phyloP scores from a whole-genome alignment of 1,284 basidiomycete species.

The Thelephora terrestris region DNA sequence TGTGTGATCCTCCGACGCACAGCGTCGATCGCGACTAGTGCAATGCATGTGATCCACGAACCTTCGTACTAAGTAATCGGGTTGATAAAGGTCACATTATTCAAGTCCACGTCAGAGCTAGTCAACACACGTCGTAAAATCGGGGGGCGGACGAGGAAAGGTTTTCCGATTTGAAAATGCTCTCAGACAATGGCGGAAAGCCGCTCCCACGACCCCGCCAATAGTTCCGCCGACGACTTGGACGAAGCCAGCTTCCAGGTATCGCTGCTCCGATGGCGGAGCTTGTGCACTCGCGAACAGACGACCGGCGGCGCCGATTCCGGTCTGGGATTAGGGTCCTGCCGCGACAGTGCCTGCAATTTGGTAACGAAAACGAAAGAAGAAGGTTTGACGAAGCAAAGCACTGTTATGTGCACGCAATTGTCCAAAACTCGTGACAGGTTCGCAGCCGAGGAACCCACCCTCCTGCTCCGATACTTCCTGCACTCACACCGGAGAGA shows the following conservation, averaged over 20 bases:
- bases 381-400: not conserved
- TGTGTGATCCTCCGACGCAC: no score
- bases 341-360: conserved; percentile 9
- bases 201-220: not conserved
- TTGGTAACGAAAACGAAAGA: not conserved
- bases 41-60: no score
- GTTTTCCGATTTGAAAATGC: no score
- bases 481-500: no score
- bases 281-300: conserved; percentile 10
- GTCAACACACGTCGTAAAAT: no score
- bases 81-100: no score
- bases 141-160: no score
- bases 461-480: not conserved
- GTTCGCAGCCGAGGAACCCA: not conserved
- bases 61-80: no score
- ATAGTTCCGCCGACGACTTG: not conserved
- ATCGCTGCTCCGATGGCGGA: conserved; percentile 10
- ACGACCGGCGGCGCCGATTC: conserved; percentile 10
- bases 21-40: no score
- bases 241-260: not conserved
- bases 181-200: not conserved
- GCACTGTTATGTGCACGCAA: not conserved
- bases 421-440: not conserved
- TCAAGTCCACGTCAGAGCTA: no score
- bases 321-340: conserved; percentile 8